Evolutionary conservation across 202 grass and related monocot genomes (phyloP), one percentile per base, ranked within the genome.

Genomic region (Brachypodium distachyon): DNA sequence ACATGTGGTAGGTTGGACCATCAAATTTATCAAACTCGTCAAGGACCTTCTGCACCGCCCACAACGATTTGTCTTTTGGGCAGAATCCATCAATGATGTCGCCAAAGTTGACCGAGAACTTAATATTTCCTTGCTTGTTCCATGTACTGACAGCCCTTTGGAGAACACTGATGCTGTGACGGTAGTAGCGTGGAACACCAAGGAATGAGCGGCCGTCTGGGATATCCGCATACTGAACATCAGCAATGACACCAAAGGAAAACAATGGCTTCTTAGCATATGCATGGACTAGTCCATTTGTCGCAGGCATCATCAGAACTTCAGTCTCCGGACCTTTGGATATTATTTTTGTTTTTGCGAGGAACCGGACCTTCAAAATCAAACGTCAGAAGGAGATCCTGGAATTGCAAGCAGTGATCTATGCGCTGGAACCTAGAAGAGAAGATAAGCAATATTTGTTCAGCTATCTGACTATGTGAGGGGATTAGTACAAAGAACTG

Each of bases 211-310:
- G 67, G 4, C 89, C 95, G 23, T 97, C 91, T 2, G 82, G 90
- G 64, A 97, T 94, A 62, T 94, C 87, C 1, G 91, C 91, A 0
- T 97, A 92, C 67, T 97, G 95, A 11, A 97, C 87, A 53, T 97
- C 89, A 10, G 95, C 89, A 82, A 94, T 88, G 50, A 97, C 94
- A 2, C 84, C 91, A 17, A 97, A 97, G 11, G 91, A 86, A 65
- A 93, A 88, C 27, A 94, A 56, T 43, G 91, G 91, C 6, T 83
- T 41, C 52, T 64, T 78, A 0, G 79, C 37, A 77, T 82, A 81
- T 73, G 86, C 59, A 81, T 44, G 67, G 13, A 71, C 39, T 39
- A 69, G 25, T 54, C 91, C 94, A 44, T 89, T 89, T 18, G 82
- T 16, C n/a, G 50, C 71, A 10, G 88, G 48, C 84, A 88, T 97